Evolutionary conservation across 441 rosid genomes (phyloP).

Genomic region (Breynia disticha): DNA sequence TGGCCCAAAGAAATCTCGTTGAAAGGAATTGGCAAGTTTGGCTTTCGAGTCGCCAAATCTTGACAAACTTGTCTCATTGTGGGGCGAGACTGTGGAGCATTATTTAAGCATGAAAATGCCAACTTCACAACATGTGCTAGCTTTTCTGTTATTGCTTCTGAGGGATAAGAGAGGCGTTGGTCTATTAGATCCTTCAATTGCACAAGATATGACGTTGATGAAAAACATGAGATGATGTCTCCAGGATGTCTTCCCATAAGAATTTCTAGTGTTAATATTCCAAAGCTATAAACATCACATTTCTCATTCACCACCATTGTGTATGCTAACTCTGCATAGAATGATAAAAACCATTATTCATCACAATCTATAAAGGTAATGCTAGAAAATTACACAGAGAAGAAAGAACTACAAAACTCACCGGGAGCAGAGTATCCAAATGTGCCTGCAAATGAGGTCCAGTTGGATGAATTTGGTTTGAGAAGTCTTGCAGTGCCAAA

Average conservation of each 20-base stretch:
- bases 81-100: constrained; percentile 5
- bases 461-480: background rate
- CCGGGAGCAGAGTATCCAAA: constrained; percentile 18
- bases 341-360: background rate
- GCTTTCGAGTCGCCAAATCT: background rate
- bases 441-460: constrained; percentile 10
- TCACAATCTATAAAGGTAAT: background rate
- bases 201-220: background rate
- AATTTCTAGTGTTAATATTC: background rate
- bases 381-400: background rate
- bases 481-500: constrained; percentile 13
- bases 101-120: constrained; percentile 1
- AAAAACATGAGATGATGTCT: background rate
- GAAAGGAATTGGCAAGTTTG: background rate
- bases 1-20: background rate
- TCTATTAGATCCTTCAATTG: constrained; percentile 2
- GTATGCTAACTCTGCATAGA: constrained; percentile 7
- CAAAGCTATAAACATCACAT: constrained; percentile 2
- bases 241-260: constrained; percentile 7
- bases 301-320: constrained; percentile 1
- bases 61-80: constrained; percentile 5
- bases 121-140: background rate
- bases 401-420: background rate
- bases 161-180: constrained; percentile 4
- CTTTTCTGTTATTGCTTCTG: background rate